Conservation (phyloP, 169 alveolate species). For the Eimeria maxima region DNA sequence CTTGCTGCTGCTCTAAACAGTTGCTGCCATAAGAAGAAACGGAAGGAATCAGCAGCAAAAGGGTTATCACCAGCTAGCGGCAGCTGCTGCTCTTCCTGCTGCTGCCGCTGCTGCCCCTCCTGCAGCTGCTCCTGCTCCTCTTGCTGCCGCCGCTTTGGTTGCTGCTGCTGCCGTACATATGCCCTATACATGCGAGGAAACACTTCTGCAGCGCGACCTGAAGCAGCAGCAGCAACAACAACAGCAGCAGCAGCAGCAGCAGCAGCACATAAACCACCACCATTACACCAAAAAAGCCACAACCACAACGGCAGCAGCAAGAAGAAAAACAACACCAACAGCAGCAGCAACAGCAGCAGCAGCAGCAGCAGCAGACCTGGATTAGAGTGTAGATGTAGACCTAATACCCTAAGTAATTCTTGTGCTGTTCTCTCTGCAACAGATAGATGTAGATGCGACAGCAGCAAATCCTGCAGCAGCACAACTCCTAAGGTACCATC, state of each 20-base stretch:
- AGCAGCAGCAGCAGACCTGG: too few relatives aligned
- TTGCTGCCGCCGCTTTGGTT: constrained; percentile 28
- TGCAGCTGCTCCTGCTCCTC: constrained; percentile 20
- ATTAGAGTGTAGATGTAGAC: constrained; percentile 41
- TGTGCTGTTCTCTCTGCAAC: constrained; percentile 69
- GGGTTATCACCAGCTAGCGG: background rate
- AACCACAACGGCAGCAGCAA: too few relatives aligned
- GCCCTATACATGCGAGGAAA: background rate
- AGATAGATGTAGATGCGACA: constrained; percentile 54
- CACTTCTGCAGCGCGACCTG: constrained; percentile 63
- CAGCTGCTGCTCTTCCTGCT: constrained; percentile 45
- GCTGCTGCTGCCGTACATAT: background rate
- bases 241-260: background rate
- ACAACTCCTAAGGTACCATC: constrained; percentile 57
- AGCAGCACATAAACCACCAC: too few relatives aligned
- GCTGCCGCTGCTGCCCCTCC: constrained; percentile 42
- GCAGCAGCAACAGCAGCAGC: too few relatives aligned
- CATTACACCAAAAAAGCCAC: too few relatives aligned
- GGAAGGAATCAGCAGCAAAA: constrained; percentile 26
- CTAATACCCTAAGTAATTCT: constrained; percentile 38
- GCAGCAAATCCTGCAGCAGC: constrained; percentile 61
- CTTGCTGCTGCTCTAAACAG: constrained; percentile 14
- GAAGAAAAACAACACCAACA: too few relatives aligned
- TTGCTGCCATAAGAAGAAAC: constrained; percentile 27
- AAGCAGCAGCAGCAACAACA: background rate